These are phyloP conservation scores for Chalara sp. DNA, from an alignment of 2,329 filamentous ascomycete genomes.

Conservation along the genomic window DNA sequence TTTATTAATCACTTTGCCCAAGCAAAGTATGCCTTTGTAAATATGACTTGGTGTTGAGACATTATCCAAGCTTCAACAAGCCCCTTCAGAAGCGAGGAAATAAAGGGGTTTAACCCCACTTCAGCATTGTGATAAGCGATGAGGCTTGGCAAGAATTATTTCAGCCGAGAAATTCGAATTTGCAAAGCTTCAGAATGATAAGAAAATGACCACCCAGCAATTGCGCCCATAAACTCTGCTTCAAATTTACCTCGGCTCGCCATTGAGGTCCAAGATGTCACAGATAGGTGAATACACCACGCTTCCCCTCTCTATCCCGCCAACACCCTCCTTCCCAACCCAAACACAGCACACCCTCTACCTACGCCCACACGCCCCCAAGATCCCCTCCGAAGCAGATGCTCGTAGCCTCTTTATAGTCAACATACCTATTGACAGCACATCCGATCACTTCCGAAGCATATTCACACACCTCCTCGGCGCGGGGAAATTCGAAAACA, in stretches of 20 bases:
- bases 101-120: no score
- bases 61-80: no score
- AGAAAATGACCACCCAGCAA: not conserved
- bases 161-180: no score
- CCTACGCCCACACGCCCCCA: constrained; percentile 75
- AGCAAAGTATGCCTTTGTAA: no score
- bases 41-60: no score
- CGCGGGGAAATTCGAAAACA: constrained; percentile 69
- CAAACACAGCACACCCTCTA: constrained; percentile 77
- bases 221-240: not conserved
- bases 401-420: constrained; percentile 81
- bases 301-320: constrained; percentile 24
- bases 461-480: constrained; percentile 71
- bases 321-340: constrained; percentile 52
- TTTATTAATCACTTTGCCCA: no score
- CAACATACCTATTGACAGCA: constrained; percentile 81
- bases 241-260: not conserved
- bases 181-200: no score
- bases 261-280: constrained; percentile 11
- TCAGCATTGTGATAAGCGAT: no score
- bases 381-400: constrained; percentile 66
- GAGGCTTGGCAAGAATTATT: no score
- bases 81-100: no score
- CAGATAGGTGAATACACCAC: constrained; percentile 23
- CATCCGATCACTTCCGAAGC: constrained; percentile 66